Percentiles rank a stretch among this genome's conserved stretches.
Conservation (phyloP, 2,329 filamentous ascomycete genomes). For the Diaporthe sp. region DNA sequence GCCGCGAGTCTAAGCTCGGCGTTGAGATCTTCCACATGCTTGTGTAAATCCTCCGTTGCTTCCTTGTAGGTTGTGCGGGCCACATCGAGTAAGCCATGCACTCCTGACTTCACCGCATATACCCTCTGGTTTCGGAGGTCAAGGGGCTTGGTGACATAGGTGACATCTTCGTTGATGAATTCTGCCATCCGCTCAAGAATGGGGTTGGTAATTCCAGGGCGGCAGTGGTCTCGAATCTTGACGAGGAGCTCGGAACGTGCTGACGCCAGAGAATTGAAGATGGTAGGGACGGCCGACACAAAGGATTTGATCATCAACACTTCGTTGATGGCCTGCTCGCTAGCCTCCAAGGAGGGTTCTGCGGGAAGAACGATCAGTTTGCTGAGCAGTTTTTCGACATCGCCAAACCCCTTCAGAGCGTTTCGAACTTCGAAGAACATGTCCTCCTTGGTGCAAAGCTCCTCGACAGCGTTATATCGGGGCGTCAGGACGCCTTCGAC, state of each 20-base stretch:
- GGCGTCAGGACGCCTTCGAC: conserved; percentile 72
- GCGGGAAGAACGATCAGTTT: conserved; percentile 83
- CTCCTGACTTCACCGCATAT: conserved; percentile 67
- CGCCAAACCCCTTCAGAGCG: conserved; percentile 79
- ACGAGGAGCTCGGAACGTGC: conserved; percentile 72
- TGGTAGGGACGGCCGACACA: conserved; percentile 71
- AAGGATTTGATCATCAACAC: conserved; percentile 90
- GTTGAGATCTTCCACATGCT: conserved; percentile 68
- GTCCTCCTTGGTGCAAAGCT: conserved; percentile 83
- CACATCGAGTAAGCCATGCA: conserved; percentile 88
- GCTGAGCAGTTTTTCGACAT: conserved; percentile 83
- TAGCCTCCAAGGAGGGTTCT: conserved; percentile 72
- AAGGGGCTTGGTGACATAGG: conserved; percentile 80
- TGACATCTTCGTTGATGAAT: conserved; percentile 84
- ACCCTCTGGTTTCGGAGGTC: conserved; percentile 86
- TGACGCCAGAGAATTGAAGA: conserved; percentile 75
- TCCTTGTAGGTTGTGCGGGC: conserved; percentile 92
- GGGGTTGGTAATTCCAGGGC: conserved; percentile 67
- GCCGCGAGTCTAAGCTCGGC: conserved; percentile 72
- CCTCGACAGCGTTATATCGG: conserved; percentile 85
- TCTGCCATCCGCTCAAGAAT: conserved; percentile 73
- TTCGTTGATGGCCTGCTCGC: conserved; percentile 86
- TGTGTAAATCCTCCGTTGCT: conserved; percentile 75
- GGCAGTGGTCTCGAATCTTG: conserved; percentile 77
- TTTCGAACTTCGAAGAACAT: conserved; percentile 83